Evolutionary conservation across 1,284 basidiomycete genomes (phyloP).

Genomic region (Ceratobasidium sp.): DNA sequence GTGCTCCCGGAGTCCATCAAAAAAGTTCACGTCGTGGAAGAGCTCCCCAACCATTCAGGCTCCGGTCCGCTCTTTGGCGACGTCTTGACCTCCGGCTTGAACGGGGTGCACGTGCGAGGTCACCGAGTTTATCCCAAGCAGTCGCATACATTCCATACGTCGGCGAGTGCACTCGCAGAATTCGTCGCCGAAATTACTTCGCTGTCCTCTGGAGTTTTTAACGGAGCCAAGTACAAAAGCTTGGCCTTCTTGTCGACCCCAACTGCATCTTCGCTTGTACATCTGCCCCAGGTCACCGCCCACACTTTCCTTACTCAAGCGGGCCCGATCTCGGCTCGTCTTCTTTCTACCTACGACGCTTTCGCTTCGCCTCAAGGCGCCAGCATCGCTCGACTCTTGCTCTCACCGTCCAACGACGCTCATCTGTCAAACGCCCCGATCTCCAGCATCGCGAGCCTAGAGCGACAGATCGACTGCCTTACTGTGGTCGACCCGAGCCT

Average conservation of each 20-base stretch:
- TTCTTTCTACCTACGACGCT: conserved; percentile 72
- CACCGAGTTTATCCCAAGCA: conserved; percentile 69
- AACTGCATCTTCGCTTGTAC: conserved; percentile 60
- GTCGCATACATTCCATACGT: conserved; percentile 64
- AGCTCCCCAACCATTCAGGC: conserved; percentile 70
- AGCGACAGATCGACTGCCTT: conserved; percentile 64
- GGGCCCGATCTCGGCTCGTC: conserved; percentile 64
- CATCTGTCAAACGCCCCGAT: conserved; percentile 21
- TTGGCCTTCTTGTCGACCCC: conserved; percentile 72
- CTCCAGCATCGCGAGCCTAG: conserved; percentile 51
- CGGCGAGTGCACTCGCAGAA: conserved; percentile 59
- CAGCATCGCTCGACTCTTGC: conserved; percentile 67
- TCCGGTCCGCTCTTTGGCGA: conserved; percentile 78
- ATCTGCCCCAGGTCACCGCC: conserved; percentile 66
- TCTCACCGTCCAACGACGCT: conserved; percentile 62
- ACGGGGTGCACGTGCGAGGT: conserved; percentile 62
- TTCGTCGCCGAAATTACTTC: conserved; percentile 59
- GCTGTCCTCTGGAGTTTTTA: conserved; percentile 50
- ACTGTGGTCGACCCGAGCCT: conserved; percentile 75
- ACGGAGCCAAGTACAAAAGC: conserved; percentile 60
- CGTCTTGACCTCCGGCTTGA: conserved; percentile 65
- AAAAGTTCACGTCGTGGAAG: conserved; percentile 76
- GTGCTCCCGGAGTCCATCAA: conserved; percentile 68
- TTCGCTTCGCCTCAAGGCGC: conserved; percentile 77
- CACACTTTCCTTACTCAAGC: conserved; percentile 66